Conservation (phyloP, 371 early-diverging fungal species). For the Rhizopus delemar region DNA sequence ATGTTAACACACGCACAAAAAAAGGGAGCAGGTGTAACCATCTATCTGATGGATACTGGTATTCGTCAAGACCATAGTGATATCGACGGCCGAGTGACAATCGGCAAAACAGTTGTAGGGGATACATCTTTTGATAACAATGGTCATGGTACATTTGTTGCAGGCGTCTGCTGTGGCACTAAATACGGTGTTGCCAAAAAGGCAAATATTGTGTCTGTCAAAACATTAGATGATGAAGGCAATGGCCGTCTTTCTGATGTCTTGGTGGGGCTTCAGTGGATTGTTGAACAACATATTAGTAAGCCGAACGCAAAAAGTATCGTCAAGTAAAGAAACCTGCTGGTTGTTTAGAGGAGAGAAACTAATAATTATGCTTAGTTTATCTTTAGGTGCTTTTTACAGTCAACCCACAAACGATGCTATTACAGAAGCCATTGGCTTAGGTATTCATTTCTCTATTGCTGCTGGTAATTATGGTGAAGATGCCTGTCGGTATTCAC, state of each 20-base stretch:
- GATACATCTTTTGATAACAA: conserved; percentile 30
- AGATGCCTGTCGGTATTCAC: conserved; percentile 86
- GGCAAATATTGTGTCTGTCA: conserved; percentile 61
- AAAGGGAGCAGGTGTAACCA: conserved; percentile 37
- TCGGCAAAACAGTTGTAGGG: conserved; percentile 38
- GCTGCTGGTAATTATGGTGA: conserved; percentile 66
- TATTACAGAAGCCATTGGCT: conserved; percentile 49
- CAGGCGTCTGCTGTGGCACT: conserved; percentile 64
- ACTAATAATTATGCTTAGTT: conserved; percentile 24
- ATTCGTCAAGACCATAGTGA: conserved; percentile 37
- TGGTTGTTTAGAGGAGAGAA: conserved; percentile 22
- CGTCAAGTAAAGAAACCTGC: conserved; percentile 38
- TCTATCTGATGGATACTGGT: conserved; percentile 46
- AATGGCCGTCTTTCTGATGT: conserved; percentile 58
- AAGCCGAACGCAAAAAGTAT: conserved; percentile 29
- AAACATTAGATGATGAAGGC: conserved; percentile 58
- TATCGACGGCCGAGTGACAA: conserved; percentile 34
- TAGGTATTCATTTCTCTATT: conserved; percentile 59
- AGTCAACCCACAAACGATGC: conserved; percentile 62
- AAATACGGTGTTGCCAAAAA: conserved; percentile 64
- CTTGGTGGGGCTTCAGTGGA: conserved; percentile 66
- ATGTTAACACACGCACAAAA: not conserved
- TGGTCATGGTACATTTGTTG: conserved; percentile 64
- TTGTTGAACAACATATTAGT: conserved; percentile 42
- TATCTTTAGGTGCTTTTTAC: conserved; percentile 58